Percentiles rank a stretch among this genome's conserved stretches.
These are phyloP conservation scores for Aspergillus leporis DNA, from an alignment of 495 filamentous ascomycete species.

Conservation along the genomic window DNA sequence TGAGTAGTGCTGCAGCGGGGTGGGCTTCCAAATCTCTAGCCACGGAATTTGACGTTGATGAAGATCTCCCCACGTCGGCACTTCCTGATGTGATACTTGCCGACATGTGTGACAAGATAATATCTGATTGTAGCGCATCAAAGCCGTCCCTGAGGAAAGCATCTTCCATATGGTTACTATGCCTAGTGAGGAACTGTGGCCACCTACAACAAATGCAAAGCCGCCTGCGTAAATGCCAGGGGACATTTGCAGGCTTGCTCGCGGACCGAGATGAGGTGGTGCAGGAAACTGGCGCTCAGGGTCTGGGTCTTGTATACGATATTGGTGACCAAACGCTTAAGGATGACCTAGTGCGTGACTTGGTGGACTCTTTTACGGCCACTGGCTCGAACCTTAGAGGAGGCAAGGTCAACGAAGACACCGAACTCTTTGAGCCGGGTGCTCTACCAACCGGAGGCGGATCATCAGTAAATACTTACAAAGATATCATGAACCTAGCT, in stretches of 20 bases:
- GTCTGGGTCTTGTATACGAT: slow-evolving; percentile 87
- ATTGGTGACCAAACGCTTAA: slow-evolving; percentile 79
- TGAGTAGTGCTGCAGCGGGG: slow-evolving; percentile 71
- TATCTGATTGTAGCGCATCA: slow-evolving; percentile 72
- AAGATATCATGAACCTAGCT: slow-evolving; percentile 90
- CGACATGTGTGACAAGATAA: slow-evolving; percentile 62
- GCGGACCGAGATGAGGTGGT: slow-evolving; percentile 88
- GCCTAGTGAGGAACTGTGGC: slow-evolving; percentile 88
- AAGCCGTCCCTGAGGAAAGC: slow-evolving; percentile 88
- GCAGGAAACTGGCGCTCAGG: slow-evolving; percentile 91
- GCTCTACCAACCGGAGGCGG: slow-evolving; percentile 88
- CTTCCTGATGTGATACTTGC: slow-evolving; percentile 51
- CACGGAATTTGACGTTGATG: slow-evolving; percentile 63
- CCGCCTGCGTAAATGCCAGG: slow-evolving; percentile 75
- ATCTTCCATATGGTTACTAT: slow-evolving; percentile 89
- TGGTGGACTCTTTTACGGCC: slow-evolving; percentile 85
- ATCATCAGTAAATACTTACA: slow-evolving; percentile 88
- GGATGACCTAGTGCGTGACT: slow-evolving; percentile 78
- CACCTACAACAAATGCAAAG: slow-evolving; percentile 68
- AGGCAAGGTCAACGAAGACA: slow-evolving; percentile 80
- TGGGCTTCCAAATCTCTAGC: slow-evolving; percentile 71
- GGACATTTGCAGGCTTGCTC: slow-evolving; percentile 83
- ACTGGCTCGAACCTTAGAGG: slow-evolving; percentile 63
- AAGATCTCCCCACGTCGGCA: slow-evolving; percentile 38
- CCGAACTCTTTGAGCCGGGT: slow-evolving; percentile 92